A percentile compares a stretch with the other conserved stretches of the same genome.
Conservation (phyloP, 257 asterid genomes). For the Mitragyna speciosa region DNA sequence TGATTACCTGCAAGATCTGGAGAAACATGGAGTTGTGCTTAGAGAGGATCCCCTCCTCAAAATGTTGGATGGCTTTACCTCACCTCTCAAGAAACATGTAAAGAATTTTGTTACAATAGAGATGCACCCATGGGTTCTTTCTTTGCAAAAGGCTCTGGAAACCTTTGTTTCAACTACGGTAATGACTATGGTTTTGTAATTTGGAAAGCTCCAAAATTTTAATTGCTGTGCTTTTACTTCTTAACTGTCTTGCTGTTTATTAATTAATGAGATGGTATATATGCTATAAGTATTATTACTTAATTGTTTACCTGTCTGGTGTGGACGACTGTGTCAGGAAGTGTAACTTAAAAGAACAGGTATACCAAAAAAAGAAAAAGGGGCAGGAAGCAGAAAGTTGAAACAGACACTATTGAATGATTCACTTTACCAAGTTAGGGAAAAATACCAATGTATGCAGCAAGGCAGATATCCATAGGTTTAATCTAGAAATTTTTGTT, state of each 20-base stretch:
- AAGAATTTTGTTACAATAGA: constrained; percentile 66
- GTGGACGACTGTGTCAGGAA: too few relatives aligned
- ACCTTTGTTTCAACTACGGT: constrained; percentile 64
- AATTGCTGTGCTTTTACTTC: background rate
- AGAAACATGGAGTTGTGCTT: constrained; percentile 71
- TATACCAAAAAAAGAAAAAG: too few relatives aligned
- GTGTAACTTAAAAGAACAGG: too few relatives aligned
- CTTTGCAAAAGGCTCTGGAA: constrained; percentile 79
- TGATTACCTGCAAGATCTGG: constrained; percentile 75
- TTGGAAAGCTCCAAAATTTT: background rate
- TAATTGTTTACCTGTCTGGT: too few relatives aligned
- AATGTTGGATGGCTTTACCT: constrained; percentile 58
- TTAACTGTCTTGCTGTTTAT: background rate
- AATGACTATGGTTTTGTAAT: constrained; percentile 17
- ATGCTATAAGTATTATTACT: too few relatives aligned
- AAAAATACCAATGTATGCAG: too few relatives aligned
- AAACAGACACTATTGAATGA: too few relatives aligned
- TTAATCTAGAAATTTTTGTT: too few relatives aligned
- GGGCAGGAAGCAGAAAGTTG: too few relatives aligned
- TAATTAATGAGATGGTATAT: too few relatives aligned
- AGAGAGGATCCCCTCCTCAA: constrained; percentile 77
- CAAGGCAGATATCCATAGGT: too few relatives aligned
- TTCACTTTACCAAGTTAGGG: too few relatives aligned
- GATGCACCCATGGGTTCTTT: constrained; percentile 80
- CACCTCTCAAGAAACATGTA: constrained; percentile 39